Percentiles rank a stretch among this genome's conserved stretches.
These are phyloP conservation scores for Hortaea sp. DNA, from an alignment of 2,329 filamentous ascomycete genomes.

Conservation along the genomic window DNA sequence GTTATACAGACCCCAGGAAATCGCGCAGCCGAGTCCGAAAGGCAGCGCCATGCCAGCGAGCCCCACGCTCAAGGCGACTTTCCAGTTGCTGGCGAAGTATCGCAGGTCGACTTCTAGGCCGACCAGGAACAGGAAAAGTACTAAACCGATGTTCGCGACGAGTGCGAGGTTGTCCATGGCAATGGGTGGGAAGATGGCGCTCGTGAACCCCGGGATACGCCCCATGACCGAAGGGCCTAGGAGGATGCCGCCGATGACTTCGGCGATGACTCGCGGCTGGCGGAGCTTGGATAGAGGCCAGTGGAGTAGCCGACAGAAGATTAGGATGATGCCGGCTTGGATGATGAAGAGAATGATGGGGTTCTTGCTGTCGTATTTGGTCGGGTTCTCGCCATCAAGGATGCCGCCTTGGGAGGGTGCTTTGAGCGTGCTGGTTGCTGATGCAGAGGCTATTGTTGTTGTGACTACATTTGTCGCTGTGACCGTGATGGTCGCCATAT, in stretches of 20 bases:
- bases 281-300: slow-evolving; percentile 67
- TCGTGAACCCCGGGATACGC: slow-evolving; percentile 67
- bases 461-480: slow-evolving; percentile 14
- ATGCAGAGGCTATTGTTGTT: slow-evolving; percentile 14
- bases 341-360: slow-evolving; percentile 70
- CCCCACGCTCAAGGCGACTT: slow-evolving; percentile 65
- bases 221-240: slow-evolving; percentile 84
- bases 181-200: slow-evolving; percentile 62
- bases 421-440: slow-evolving; percentile 21
- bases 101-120: slow-evolving; percentile 78
- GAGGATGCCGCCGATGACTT: slow-evolving; percentile 75
- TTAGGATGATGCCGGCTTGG: slow-evolving; percentile 63
- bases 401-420: slow-evolving; percentile 55
- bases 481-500: slow-evolving; percentile 13
- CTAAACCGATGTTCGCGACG: slow-evolving; percentile 72
- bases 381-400: slow-evolving; percentile 60
- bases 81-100: slow-evolving; percentile 71
- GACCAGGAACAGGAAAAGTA: slow-evolving; percentile 80
- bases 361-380: slow-evolving; percentile 57
- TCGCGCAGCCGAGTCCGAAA: slow-evolving; percentile 69
- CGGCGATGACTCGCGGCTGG: slow-evolving; percentile 73
- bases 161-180: slow-evolving; percentile 68
- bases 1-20: slow-evolving; percentile 72
- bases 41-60: slow-evolving; percentile 71
- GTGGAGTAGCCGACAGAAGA: slow-evolving; percentile 64